Evolutionary conservation across 805 yeast species (phyloP).

Genomic region (Kazachstania kunashirensis): DNA sequence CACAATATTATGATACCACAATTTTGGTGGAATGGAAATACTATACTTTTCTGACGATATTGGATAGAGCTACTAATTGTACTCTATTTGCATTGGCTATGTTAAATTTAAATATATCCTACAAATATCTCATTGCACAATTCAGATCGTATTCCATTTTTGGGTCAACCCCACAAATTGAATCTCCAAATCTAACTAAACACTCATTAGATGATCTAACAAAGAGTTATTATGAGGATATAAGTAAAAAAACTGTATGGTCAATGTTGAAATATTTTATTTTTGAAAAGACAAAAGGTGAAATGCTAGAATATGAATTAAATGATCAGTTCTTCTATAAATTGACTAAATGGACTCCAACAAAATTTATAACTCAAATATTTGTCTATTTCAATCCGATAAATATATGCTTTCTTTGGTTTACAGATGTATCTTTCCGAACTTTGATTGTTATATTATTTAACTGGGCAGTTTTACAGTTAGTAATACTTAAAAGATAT

Average conservation of each 20-base stretch:
- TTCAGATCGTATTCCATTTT: slow-evolving; percentile 20
- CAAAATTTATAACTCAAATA: slow-evolving; percentile 43
- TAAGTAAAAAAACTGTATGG: slow-evolving; percentile 16
- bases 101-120: neutral
- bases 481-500: slow-evolving; percentile 36
- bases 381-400: slow-evolving; percentile 53
- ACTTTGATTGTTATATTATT: slow-evolving; percentile 30
- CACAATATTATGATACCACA: slow-evolving; percentile 5
- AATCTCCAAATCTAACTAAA: slow-evolving; percentile 15
- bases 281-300: slow-evolving; percentile 6
- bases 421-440: slow-evolving; percentile 31
- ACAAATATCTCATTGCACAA: slow-evolving; percentile 13
- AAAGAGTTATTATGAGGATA: slow-evolving; percentile 15
- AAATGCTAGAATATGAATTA: slow-evolving; percentile 10
- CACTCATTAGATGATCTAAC: slow-evolving; percentile 14
- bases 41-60: neutral
- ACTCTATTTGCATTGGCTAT: neutral
- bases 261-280: slow-evolving; percentile 14
- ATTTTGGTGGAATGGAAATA: neutral
- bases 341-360: slow-evolving; percentile 58
- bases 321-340: slow-evolving; percentile 40
- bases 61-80: neutral
- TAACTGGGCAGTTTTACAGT: slow-evolving; percentile 33
- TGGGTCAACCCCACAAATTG: neutral
- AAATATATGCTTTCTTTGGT: slow-evolving; percentile 35